Evolutionary conservation across 305 asterid genomes (phyloP).

Genomic region (Fraxinus albicans): DNA sequence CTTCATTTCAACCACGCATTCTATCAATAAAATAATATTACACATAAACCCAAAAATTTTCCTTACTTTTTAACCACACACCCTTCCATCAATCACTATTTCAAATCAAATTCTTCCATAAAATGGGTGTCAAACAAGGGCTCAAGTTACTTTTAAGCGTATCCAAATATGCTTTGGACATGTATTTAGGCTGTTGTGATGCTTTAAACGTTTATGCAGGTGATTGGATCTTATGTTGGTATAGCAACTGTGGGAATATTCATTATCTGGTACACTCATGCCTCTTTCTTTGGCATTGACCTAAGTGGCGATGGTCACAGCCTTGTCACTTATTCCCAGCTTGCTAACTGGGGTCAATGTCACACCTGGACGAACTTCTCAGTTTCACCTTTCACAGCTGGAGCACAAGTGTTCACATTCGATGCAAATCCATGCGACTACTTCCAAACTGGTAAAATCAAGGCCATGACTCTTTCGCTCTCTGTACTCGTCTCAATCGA

Average conservation of each 20-base stretch:
- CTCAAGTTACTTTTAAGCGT: too few relatives aligned
- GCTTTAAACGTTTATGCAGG: slow-evolving; percentile 40
- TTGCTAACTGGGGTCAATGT: slow-evolving; percentile 85
- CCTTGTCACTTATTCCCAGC: too few relatives aligned
- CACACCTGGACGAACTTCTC: slow-evolving; percentile 76
- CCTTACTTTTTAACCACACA: too few relatives aligned
- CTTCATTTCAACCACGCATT: too few relatives aligned
- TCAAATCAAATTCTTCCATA: too few relatives aligned
- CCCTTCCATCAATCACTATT: too few relatives aligned
- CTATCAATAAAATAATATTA: too few relatives aligned
- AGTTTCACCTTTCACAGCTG: slow-evolving; percentile 83
- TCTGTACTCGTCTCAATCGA: slow-evolving; percentile 88
- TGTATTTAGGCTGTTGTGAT: not conserved
- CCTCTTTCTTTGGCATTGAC: too few relatives aligned
- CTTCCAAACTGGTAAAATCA: slow-evolving; percentile 82
- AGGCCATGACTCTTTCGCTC: slow-evolving; percentile 94
- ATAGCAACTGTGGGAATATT: slow-evolving; percentile 65
- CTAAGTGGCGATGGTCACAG: too few relatives aligned
- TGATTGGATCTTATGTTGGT: slow-evolving; percentile 88
- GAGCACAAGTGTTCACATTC: slow-evolving; percentile 48
- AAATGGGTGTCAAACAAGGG: too few relatives aligned
- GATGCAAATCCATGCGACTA: slow-evolving; percentile 75
- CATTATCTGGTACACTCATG: too few relatives aligned
- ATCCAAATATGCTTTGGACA: not conserved
- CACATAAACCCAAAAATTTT: too few relatives aligned